Percentiles rank a stretch among this genome's conserved stretches.
phyloP scores from a whole-genome alignment of 2,329 filamentous ascomycete genomes.

The Trichoderma simmonsii region DNA sequence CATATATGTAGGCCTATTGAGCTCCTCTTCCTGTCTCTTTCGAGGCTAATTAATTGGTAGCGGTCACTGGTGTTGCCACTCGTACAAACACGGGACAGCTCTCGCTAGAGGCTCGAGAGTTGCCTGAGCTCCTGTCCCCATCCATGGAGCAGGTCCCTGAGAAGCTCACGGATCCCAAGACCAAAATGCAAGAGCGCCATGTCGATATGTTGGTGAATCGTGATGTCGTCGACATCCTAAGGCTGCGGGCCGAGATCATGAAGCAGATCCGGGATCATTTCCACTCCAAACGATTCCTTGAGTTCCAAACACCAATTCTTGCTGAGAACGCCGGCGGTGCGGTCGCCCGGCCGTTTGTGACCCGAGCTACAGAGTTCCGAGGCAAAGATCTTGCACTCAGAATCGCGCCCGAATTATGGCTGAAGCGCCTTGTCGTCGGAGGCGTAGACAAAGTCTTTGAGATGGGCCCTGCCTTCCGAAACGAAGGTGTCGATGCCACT shows the following conservation, averaged over 20 bases:
- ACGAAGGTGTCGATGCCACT: slow-evolving; percentile 85
- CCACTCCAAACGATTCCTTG: slow-evolving; percentile 68
- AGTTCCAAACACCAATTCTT: slow-evolving; percentile 89
- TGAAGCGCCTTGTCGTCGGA: slow-evolving; percentile 87
- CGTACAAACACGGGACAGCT: slow-evolving; percentile 71
- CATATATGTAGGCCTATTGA: slow-evolving; percentile 64
- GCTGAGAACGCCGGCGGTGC: slow-evolving; percentile 82
- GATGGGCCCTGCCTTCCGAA: slow-evolving; percentile 87
- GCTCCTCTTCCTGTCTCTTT: slow-evolving; percentile 15
- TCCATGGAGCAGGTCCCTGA: slow-evolving; percentile 76
- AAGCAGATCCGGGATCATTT: slow-evolving; percentile 73
- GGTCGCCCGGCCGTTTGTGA: slow-evolving; percentile 80
- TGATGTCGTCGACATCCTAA: slow-evolving; percentile 64
- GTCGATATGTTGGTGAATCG: slow-evolving; percentile 80
- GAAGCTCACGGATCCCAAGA: slow-evolving; percentile 66
- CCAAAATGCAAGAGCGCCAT: slow-evolving; percentile 73
- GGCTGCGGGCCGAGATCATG: slow-evolving; percentile 71
- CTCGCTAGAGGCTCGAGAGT: slow-evolving; percentile 63
- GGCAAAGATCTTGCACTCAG: slow-evolving; percentile 71
- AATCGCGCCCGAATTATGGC: slow-evolving; percentile 91
- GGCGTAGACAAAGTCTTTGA: slow-evolving; percentile 89
- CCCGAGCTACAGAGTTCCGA: slow-evolving; percentile 70
- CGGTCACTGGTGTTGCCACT: slow-evolving; percentile 67
- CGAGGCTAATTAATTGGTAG: slow-evolving; percentile 40
- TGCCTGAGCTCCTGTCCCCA: slow-evolving; percentile 73